Evolutionary conservation across 345 rosid species (phyloP).

Genomic region (Linum tenue): DNA sequence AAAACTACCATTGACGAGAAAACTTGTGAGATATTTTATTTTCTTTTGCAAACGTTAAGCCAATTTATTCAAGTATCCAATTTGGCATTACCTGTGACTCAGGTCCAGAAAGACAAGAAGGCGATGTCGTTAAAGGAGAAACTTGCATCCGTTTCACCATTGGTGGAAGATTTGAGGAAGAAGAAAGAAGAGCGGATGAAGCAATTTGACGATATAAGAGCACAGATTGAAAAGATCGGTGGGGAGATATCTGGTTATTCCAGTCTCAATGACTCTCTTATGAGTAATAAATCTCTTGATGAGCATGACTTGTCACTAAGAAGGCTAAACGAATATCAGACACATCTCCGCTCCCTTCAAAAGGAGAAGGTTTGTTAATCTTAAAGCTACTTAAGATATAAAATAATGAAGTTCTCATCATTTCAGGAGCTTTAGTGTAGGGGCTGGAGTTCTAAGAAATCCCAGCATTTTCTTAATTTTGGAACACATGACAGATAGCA

Average conservation of each 20-base stretch:
- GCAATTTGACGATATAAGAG: constrained; percentile 61
- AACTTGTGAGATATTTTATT: too few relatives aligned
- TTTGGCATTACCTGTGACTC: constrained; percentile 7
- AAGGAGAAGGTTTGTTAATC: constrained; percentile 64
- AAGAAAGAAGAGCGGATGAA: constrained; percentile 76
- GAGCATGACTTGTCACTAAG: constrained; percentile 80
- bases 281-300: constrained; percentile 39
- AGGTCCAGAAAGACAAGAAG: constrained; percentile 51
- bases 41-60: background rate
- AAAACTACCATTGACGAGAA: too few relatives aligned
- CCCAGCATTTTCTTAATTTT: background rate
- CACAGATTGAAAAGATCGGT: constrained; percentile 72
- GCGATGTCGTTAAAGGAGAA: constrained; percentile 59
- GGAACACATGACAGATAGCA: background rate
- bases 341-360: constrained; percentile 69
- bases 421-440: too few relatives aligned
- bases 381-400: background rate
- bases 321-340: constrained; percentile 73
- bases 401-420: background rate
- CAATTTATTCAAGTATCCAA: background rate
- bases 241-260: constrained; percentile 71
- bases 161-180: constrained; percentile 62
- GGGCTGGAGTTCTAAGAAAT: background rate
- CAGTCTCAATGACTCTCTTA: constrained; percentile 29
- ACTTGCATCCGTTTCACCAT: constrained; percentile 66